Evolutionary conservation across 2,329 filamentous ascomycete species (phyloP).

Genomic region (Arthrobotrys conoides): DNA sequence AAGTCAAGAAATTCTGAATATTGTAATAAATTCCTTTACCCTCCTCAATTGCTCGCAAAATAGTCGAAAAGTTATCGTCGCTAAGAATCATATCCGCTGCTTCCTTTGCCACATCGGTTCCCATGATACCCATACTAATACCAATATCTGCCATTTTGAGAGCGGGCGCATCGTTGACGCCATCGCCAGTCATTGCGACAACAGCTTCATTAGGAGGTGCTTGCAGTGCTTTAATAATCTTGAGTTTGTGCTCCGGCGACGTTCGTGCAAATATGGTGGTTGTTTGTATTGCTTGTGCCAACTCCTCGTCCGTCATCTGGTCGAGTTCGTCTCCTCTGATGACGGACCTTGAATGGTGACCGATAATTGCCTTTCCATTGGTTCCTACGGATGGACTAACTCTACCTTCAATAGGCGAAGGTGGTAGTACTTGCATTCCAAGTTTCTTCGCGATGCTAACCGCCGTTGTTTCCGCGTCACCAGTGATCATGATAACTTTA

Average conservation of each 20-base stretch:
- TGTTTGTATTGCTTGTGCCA: constrained; percentile 85
- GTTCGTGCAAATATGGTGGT: constrained; percentile 97
- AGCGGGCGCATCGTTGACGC: constrained; percentile 96
- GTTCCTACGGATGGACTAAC: constrained; percentile 28
- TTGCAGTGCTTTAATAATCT: constrained; percentile 92
- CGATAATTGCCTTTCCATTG: constrained; percentile 66
- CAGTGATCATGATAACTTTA: constrained; percentile 99
- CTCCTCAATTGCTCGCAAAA: constrained; percentile 95
- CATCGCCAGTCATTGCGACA: constrained; percentile 98
- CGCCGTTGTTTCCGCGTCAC: constrained; percentile 94
- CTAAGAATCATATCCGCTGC: constrained; percentile 94
- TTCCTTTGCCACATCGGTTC: constrained; percentile 97
- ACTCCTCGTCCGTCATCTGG: constrained; percentile 85
- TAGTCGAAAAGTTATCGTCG: constrained; percentile 90
- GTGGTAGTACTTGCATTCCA: constrained; percentile 84
- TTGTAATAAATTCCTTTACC: constrained; percentile 99
- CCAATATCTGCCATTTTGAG: constrained; percentile 98
- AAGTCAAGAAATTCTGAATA: constrained; percentile 98
- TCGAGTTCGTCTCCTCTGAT: constrained; percentile 94
- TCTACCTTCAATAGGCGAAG: constrained; percentile 46
- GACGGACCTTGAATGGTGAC: constrained; percentile 74
- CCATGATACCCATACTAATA: constrained; percentile 94
- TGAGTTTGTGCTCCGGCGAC: constrained; percentile 97
- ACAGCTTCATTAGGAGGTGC: constrained; percentile 83
- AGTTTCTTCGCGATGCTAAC: constrained; percentile 93